Evolutionary conservation across 2,329 filamentous ascomycete genomes (phyloP).

Genomic region (Ophiocordyceps australis): DNA sequence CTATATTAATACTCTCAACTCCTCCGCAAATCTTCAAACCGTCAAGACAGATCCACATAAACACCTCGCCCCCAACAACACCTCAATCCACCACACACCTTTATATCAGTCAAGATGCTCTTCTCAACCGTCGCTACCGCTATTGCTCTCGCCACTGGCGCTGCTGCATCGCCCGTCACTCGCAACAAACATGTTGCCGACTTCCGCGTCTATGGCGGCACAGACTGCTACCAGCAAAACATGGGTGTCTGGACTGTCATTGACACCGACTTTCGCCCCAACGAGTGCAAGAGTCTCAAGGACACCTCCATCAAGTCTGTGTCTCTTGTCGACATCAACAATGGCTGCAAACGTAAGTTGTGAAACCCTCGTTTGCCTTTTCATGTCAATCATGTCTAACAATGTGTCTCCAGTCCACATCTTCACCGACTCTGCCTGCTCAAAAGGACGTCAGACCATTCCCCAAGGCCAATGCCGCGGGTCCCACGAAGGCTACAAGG

Average conservation of each 20-base stretch:
- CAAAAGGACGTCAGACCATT: constrained; percentile 1
- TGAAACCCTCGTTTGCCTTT: not conserved
- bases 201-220: constrained; percentile 7
- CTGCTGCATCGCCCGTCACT: constrained; percentile 4
- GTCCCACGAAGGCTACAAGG: constrained; percentile 1
- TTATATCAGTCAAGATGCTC: constrained; percentile 4
- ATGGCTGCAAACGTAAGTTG: constrained; percentile 5
- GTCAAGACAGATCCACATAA: no score
- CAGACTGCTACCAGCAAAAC: constrained; percentile 6
- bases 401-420: constrained; percentile 3
- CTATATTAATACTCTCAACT: no score
- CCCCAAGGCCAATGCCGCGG: constrained; percentile 1
- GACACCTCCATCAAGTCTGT: constrained; percentile 4
- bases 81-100: not conserved
- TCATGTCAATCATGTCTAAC: not conserved
- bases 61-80: not conserved
- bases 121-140: constrained; percentile 3
- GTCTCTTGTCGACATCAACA: constrained; percentile 3
- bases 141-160: constrained; percentile 3
- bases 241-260: constrained; percentile 9
- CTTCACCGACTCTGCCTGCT: constrained; percentile 3
- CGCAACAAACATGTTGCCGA: constrained; percentile 8
- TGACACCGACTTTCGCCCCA: constrained; percentile 5
- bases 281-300: constrained; percentile 6
- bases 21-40: no score